Evolutionary conservation across 2,329 filamentous ascomycete species (phyloP).

Genomic region (Proliferodiscus dingleyae): DNA sequence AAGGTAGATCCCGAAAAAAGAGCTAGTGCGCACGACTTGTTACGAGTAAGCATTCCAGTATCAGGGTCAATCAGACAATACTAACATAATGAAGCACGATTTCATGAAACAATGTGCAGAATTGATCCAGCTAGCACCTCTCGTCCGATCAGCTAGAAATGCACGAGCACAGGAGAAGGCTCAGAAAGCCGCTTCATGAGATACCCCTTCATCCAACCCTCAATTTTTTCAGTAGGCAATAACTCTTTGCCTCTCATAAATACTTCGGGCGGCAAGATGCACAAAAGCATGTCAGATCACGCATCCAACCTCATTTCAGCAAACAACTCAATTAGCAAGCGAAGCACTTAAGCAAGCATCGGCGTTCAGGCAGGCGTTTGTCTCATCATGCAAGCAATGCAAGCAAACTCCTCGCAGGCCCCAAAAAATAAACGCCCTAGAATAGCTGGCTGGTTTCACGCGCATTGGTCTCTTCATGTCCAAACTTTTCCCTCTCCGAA

Average conservation of each 20-base stretch:
- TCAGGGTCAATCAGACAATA: constrained; percentile 4
- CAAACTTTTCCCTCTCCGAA: neutral
- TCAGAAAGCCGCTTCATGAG: constrained; percentile 47
- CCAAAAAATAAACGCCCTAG: neutral
- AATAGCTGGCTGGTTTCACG: neutral
- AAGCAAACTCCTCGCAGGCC: neutral
- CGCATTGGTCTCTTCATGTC: constrained; percentile 2
- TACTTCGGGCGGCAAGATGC: constrained; percentile 12
- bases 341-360: constrained; percentile 8
- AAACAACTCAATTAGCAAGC: constrained; percentile 1
- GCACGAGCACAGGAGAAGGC: constrained; percentile 82
- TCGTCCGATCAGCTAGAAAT: constrained; percentile 80
- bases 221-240: neutral
- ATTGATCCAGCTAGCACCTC: constrained; percentile 71
- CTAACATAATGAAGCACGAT: constrained; percentile 54
- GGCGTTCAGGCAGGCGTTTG: constrained; percentile 10
- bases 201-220: neutral
- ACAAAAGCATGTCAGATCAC: constrained; percentile 5
- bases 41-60: constrained; percentile 64
- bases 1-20: constrained; percentile 97
- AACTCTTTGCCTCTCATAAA: constrained; percentile 5
- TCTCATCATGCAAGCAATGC: neutral
- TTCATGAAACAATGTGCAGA: constrained; percentile 77
- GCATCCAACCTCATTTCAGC: constrained; percentile 4
- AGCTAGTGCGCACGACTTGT: constrained; percentile 86